Conservation (phyloP, 2,329 filamentous ascomycete species). For the Cyphellophora europaea region DNA sequence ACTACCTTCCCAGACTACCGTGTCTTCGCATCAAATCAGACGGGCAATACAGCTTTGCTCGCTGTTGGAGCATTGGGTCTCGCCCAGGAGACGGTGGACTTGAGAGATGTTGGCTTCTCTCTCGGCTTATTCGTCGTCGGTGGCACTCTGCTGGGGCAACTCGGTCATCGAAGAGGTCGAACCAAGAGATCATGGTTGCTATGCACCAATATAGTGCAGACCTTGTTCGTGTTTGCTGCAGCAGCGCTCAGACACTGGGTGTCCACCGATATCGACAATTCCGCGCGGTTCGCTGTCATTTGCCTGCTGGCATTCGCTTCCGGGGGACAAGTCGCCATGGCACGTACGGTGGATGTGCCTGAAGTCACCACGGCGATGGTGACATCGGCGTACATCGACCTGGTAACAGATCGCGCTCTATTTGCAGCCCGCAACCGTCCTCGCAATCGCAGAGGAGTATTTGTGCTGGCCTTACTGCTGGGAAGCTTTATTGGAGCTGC, state of each 20-base stretch:
- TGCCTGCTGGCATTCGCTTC: conserved; percentile 46
- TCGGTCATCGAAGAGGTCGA: conserved; percentile 32
- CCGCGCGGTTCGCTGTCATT: conserved; percentile 36
- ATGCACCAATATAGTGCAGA: conserved; percentile 45
- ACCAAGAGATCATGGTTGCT: conserved; percentile 23
- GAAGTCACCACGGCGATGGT: conserved; percentile 59
- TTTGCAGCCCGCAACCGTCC: conserved; percentile 30
- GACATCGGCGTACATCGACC: conserved; percentile 53
- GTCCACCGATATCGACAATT: conserved; percentile 28
- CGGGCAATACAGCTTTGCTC: conserved; percentile 55
- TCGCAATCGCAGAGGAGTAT: conserved; percentile 41
- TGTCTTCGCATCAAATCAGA: conserved; percentile 57
- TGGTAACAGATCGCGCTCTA: conserved; percentile 46
- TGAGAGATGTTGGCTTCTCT: conserved; percentile 40
- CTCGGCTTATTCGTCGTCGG: conserved; percentile 48
- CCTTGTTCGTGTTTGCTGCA: conserved; percentile 44
- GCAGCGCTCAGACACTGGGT: conserved; percentile 29
- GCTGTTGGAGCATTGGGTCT: conserved; percentile 29
- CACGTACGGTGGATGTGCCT: conserved; percentile 44
- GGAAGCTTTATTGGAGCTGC: conserved; percentile 44
- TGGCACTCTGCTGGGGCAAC: conserved; percentile 48
- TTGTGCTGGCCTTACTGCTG: conserved; percentile 37
- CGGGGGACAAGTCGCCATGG: conserved; percentile 51
- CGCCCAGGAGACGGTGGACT: conserved; percentile 33
- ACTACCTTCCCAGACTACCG: conserved; percentile 50